Evolutionary conservation across 306 rosid genomes (phyloP).

Genomic region (Rosa persica): DNA sequence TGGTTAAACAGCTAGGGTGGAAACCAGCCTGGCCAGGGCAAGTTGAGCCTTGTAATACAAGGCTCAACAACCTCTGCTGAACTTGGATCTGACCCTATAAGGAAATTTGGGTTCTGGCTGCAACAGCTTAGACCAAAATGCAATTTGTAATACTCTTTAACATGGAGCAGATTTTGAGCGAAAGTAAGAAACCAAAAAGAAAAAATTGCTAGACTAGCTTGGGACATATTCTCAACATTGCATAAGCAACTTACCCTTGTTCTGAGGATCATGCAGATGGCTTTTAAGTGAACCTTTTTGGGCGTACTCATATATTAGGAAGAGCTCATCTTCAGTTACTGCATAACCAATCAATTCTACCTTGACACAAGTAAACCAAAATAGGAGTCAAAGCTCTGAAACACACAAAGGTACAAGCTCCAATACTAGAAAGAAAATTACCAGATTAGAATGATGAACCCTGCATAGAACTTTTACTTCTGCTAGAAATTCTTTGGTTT

Average conservation of each 20-base stretch:
- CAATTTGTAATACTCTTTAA: background rate
- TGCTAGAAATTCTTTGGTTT: conserved; percentile 82
- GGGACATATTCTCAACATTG: conserved; percentile 7
- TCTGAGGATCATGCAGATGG: conserved; percentile 89
- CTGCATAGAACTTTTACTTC: conserved; percentile 95
- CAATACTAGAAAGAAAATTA: conserved; percentile 37
- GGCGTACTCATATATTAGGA: conserved; percentile 83
- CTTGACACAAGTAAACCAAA: conserved; percentile 61
- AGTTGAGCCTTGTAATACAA: background rate
- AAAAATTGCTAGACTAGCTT: background rate
- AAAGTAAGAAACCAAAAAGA: background rate
- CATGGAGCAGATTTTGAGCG: background rate
- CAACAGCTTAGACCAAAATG: background rate
- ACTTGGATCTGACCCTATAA: background rate
- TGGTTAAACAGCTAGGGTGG: background rate
- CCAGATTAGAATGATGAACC: conserved; percentile 98
- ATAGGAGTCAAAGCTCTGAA: conserved; percentile 40
- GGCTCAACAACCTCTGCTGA: conserved; percentile 1
- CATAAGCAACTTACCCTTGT: conserved; percentile 66
- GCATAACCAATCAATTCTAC: conserved; percentile 99
- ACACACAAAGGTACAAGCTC: conserved; percentile 29
- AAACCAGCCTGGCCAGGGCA: background rate
- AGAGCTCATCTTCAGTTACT: conserved; percentile 81
- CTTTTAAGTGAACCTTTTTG: conserved; percentile 93
- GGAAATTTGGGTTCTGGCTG: background rate